Base-by-base conservation (phyloP, 1,284 basidiomycete genomes). In the Apiotrichum siamense region DNA sequence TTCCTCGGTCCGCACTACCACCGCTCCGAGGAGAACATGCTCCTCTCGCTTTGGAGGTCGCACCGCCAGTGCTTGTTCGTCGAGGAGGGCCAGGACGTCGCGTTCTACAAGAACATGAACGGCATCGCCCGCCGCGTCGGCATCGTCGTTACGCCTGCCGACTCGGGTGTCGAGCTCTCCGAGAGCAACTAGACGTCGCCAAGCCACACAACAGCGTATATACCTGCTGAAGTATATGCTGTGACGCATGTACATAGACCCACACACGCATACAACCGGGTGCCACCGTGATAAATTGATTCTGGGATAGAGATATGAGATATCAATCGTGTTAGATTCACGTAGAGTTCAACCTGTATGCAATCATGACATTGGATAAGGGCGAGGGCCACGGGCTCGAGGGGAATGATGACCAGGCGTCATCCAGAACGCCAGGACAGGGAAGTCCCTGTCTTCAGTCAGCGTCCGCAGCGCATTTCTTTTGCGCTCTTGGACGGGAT, bases 101-200 rank as follows among this genome's bases (percentile, higher is more conserved):
- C 91, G 49, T 96, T 96, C 79, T 96, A 85, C 83, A 92, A 92
- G 79, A 88, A 97, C 64, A 81, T 84, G 4, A 62, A 77, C 39
- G 92, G 92, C 54, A 74, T 91, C 50, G 87, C 89, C 43, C 75
- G 81, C 56, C 78, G 81, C 63, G 79, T 80, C 58, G 83, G 86
- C 18, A 57, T 81, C 82, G 29, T 32, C 61, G 73, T 77, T 38
- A 84, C 86, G 49, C 76, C 74, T 54, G 76, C 77, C 41, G 89
- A 93, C 76, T 93, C 89, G 38, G 89, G 90, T 68, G 76, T 93
- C 54, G 90, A 93, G 36, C 49, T 55, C 18, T 47, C 44, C 21
- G 44, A 40, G 38, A 17, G 33, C 4, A n/a, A 12, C 18, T 35
- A 35, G 18, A n/a, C n/a, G 31, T 40, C 35, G n/a, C 10, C 13